phyloP scores from a whole-genome alignment of 2,329 filamentous ascomycete species.

The Phialophora expanda region DNA sequence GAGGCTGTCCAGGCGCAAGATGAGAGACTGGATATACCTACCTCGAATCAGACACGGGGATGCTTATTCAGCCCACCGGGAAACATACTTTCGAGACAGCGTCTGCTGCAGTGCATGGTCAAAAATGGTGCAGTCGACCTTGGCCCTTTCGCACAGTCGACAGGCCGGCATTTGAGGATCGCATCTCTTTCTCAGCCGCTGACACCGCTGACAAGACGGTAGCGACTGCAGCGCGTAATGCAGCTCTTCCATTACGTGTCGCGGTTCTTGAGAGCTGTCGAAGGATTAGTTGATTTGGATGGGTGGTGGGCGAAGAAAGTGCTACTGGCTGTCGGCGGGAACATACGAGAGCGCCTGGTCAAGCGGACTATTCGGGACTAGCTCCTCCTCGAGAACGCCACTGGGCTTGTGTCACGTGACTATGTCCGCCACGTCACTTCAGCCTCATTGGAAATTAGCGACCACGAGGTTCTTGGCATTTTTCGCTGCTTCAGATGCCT shows the following conservation, averaged over 20 bases:
- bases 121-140: constrained; percentile 15
- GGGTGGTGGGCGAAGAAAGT: neutral
- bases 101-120: constrained; percentile 19
- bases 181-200: constrained; percentile 16
- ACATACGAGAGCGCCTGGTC: neutral
- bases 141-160: constrained; percentile 12
- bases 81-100: constrained; percentile 15
- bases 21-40: constrained; percentile 21
- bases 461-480: neutral
- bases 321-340: neutral
- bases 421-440: too few species aligned
- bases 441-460: too few species aligned
- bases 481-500: neutral
- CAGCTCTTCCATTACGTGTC: neutral
- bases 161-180: constrained; percentile 20
- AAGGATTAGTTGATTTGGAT: too few species aligned
- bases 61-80: neutral
- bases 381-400: neutral
- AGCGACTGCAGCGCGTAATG: constrained; percentile 10
- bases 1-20: constrained; percentile 11
- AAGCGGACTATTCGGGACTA: neutral
- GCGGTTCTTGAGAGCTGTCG: too few species aligned
- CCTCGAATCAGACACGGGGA: neutral
- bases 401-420: neutral
- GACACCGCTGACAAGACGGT: constrained; percentile 16